phyloP scores from a whole-genome alignment of 129 eudicot species.

The Tanacetum coccineum region DNA sequence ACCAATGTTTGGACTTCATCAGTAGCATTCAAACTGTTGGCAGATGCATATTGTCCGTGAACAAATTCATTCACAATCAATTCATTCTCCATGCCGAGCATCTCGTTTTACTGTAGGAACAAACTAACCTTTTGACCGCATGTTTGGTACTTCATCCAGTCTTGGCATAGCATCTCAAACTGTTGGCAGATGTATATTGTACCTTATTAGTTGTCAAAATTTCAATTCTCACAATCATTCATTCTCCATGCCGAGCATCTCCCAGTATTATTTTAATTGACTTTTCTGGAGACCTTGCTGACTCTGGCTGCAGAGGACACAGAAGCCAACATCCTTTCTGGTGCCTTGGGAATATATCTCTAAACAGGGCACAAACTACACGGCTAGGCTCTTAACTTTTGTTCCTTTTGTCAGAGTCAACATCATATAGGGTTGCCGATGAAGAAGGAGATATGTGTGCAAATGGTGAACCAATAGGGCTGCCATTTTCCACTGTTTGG shows the following conservation, averaged over 20 bases:
- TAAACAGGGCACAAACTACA: slow-evolving; percentile 72
- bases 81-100: slow-evolving; percentile 68
- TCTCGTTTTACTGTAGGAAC: too few relatives aligned
- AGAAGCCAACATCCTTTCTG: slow-evolving; percentile 32
- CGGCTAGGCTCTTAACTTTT: slow-evolving; percentile 34
- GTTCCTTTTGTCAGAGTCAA: slow-evolving; percentile 33
- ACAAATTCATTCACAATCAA: slow-evolving; percentile 76
- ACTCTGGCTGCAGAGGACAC: slow-evolving; percentile 35
- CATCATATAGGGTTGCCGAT: slow-evolving; percentile 24
- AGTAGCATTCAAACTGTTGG: slow-evolving; percentile 25
- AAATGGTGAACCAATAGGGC: slow-evolving; percentile 46
- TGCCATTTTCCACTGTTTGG: slow-evolving; percentile 63
- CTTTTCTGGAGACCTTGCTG: slow-evolving; percentile 19
- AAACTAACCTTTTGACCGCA: too few relatives aligned
- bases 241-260: too few relatives aligned
- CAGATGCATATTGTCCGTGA: slow-evolving; percentile 57
- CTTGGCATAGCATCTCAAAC: too few relatives aligned
- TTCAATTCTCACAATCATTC: too few relatives aligned
- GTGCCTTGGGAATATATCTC: slow-evolving; percentile 40
- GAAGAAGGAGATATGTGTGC: slow-evolving; percentile 44
- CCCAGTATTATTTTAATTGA: slow-evolving; percentile 28
- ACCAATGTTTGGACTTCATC: slow-evolving; percentile 36
- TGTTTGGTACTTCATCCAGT: too few relatives aligned
- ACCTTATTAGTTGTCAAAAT: too few relatives aligned
- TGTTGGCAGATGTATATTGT: too few relatives aligned